These are phyloP conservation scores for Metschnikowia arizonensis DNA, from an alignment of 805 yeast genomes.

Conservation along the genomic window DNA sequence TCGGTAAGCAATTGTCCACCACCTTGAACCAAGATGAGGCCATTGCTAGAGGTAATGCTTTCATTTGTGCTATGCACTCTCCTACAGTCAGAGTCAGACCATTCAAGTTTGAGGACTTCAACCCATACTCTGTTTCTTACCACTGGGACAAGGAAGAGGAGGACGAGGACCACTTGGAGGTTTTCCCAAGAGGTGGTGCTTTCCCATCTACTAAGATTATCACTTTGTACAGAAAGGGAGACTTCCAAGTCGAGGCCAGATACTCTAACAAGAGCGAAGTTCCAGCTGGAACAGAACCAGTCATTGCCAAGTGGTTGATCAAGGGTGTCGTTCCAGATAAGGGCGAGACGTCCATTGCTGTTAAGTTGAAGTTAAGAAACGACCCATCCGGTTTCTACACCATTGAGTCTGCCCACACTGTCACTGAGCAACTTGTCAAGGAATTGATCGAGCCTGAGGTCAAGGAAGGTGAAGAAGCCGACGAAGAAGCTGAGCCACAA, in stretches of 20 bases:
- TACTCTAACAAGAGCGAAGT: slow-evolving; percentile 73
- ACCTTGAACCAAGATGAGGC: slow-evolving; percentile 99
- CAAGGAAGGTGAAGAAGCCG: slow-evolving; percentile 46
- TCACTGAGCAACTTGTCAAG: slow-evolving; percentile 84
- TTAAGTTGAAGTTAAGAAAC: slow-evolving; percentile 91
- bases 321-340: slow-evolving; percentile 78
- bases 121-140: slow-evolving; percentile 89
- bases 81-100: slow-evolving; percentile 98
- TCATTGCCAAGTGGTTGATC: slow-evolving; percentile 80
- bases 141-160: slow-evolving; percentile 92
- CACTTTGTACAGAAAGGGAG: slow-evolving; percentile 87
- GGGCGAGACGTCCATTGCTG: slow-evolving; percentile 74
- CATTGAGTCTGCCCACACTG: slow-evolving; percentile 91
- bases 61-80: slow-evolving; percentile 97
- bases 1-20: slow-evolving; percentile 64
- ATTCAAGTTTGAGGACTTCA: slow-evolving; percentile 94
- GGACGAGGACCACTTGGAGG: slow-evolving; percentile 89
- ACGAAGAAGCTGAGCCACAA: slow-evolving; percentile 73
- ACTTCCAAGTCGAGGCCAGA: slow-evolving; percentile 80
- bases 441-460: slow-evolving; percentile 72
- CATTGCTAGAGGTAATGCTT: slow-evolving; percentile 98
- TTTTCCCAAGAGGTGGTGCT: slow-evolving; percentile 88
- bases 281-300: slow-evolving; percentile 62
- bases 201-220: slow-evolving; percentile 96
- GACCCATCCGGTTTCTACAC: slow-evolving; percentile 95